Conservation (phyloP, 1,284 basidiomycete species). For the Pholiota adiposa region DNA sequence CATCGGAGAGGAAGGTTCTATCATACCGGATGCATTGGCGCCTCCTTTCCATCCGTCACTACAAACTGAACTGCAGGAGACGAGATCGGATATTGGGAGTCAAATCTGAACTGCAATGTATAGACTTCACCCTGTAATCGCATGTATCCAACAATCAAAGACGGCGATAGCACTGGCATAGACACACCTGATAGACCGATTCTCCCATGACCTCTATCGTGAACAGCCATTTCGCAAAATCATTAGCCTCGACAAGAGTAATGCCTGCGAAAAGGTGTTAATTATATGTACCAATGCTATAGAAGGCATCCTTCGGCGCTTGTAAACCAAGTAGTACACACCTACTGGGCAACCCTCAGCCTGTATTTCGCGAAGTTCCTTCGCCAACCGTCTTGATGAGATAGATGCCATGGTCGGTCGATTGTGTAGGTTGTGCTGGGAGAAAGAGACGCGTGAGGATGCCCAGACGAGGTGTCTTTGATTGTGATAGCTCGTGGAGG, state of each 20-base stretch:
- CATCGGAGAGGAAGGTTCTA: not conserved
- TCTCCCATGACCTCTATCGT: constrained; percentile 81
- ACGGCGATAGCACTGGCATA: constrained; percentile 1
- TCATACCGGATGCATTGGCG: constrained; percentile 78
- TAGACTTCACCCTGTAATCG: constrained; percentile 68
- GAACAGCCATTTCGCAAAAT: constrained; percentile 76
- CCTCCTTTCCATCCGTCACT: constrained; percentile 58
- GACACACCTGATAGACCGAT: constrained; percentile 66
- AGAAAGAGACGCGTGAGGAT: not conserved
- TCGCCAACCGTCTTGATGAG: constrained; percentile 66
- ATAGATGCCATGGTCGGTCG: constrained; percentile 58
- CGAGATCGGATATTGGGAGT: constrained; percentile 76
- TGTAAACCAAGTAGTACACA: constrained; percentile 35
- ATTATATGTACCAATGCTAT: not conserved
- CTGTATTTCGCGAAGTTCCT: constrained; percentile 75
- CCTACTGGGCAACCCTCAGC: constrained; percentile 75
- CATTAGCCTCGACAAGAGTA: constrained; percentile 67
- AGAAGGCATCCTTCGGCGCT: not conserved
- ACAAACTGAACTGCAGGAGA: constrained; percentile 85
- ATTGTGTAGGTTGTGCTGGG: not conserved
- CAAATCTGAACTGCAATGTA: constrained; percentile 79
- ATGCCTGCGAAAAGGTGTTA: constrained; percentile 55
- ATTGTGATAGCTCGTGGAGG: not conserved
- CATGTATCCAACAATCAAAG: not conserved
- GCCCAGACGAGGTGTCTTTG: not conserved